These are phyloP conservation scores for Talaromyces borbonicus DNA, from an alignment of 495 filamentous ascomycete species.

Conservation along the genomic window DNA sequence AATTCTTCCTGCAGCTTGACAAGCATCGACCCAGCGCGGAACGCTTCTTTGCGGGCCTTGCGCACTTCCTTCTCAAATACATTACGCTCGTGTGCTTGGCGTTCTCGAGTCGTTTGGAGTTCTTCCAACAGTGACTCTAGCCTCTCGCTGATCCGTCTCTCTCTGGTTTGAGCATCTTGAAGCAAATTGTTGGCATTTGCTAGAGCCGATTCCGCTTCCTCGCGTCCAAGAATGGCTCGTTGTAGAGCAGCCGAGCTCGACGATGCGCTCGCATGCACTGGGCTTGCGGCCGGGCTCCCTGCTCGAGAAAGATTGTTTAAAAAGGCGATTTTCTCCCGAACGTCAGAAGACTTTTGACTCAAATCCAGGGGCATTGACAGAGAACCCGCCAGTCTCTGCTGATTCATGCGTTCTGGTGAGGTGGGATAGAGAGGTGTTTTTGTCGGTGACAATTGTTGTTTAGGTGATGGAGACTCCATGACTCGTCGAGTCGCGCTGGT, in stretches of 20 bases:
- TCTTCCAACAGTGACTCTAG: constrained; percentile 74
- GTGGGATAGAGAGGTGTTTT: constrained; percentile 59
- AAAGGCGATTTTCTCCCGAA: constrained; percentile 77
- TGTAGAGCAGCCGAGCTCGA: constrained; percentile 61
- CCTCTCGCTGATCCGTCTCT: constrained; percentile 65
- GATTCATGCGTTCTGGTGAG: constrained; percentile 74
- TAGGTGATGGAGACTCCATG: constrained; percentile 37
- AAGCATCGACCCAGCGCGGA: constrained; percentile 64
- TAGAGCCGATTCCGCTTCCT: constrained; percentile 58
- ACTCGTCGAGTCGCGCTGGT: no score
- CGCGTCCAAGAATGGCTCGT: constrained; percentile 71
- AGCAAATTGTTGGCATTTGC: constrained; percentile 50
- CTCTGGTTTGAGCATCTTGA: constrained; percentile 61
- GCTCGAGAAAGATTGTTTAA: constrained; percentile 63
- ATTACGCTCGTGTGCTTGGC: constrained; percentile 57
- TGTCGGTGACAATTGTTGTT: constrained; percentile 34
- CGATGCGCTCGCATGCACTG: constrained; percentile 27
- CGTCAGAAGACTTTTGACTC: constrained; percentile 50
- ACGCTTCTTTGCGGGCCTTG: constrained; percentile 72
- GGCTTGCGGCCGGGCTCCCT: constrained; percentile 44
- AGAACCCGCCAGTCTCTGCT: constrained; percentile 47
- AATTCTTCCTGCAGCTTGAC: constrained; percentile 79
- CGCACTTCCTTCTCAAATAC: constrained; percentile 81
- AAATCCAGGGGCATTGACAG: constrained; percentile 41
- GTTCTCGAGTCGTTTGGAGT: constrained; percentile 63